These are phyloP conservation scores for Trichoderma sp. DNA, from an alignment of 2,329 filamentous ascomycete species.

Conservation along the genomic window DNA sequence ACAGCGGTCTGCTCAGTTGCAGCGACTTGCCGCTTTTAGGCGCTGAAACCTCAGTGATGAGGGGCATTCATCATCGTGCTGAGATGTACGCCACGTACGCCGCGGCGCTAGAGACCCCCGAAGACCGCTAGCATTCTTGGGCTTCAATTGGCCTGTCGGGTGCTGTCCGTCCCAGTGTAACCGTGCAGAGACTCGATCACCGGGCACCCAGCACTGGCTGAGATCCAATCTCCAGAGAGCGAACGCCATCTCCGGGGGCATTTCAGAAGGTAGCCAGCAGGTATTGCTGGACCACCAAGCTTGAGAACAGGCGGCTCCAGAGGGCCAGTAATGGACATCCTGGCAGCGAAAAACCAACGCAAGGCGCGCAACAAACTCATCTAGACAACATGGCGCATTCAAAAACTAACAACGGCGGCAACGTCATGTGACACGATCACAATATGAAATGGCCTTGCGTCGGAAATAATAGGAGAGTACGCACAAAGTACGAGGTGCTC, in stretches of 20 bases:
- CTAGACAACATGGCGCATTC: neutral
- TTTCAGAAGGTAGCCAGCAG: constrained; percentile 28
- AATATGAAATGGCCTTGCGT: neutral
- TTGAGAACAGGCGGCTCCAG: constrained; percentile 29
- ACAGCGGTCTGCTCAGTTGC: neutral
- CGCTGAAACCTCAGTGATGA: constrained; percentile 30
- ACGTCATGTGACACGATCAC: neutral
- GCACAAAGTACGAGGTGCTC: constrained; percentile 17
- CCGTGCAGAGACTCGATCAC: constrained; percentile 6
- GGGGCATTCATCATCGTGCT: constrained; percentile 33
- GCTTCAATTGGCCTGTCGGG: constrained; percentile 25
- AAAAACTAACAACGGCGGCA: neutral
- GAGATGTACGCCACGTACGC: constrained; percentile 31
- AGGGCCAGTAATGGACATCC: neutral
- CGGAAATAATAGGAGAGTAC: constrained; percentile 21
- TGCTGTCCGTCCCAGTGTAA: constrained; percentile 25
- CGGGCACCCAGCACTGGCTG: neutral
- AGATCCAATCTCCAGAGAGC: constrained; percentile 6
- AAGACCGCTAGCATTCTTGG: constrained; percentile 25
- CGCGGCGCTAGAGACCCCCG: constrained; percentile 19
- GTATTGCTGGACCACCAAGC: constrained; percentile 38
- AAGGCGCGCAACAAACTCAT: neutral
- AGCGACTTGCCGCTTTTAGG: constrained; percentile 28
- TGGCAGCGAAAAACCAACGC: constrained; percentile 14
- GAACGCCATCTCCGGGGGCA: constrained; percentile 8